phyloP scores from a whole-genome alignment of 345 rosid species.

The Mallotus nudiflorus region DNA sequence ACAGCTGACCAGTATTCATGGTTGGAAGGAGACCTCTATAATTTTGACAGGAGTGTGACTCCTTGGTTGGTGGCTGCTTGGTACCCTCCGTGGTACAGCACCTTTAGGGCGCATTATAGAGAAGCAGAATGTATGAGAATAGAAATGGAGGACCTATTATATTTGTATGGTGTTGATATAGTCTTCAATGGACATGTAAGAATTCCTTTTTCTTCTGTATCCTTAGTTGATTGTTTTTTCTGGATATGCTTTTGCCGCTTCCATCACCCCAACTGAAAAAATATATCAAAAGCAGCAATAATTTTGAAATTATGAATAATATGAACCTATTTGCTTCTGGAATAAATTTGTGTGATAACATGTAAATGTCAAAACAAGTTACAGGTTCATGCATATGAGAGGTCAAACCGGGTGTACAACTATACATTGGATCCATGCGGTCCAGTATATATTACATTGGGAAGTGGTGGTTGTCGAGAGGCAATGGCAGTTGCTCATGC shows the following conservation, averaged over 20 bases:
- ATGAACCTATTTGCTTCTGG: not conserved
- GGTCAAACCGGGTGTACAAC: constrained; percentile 84
- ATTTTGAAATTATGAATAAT: not conserved
- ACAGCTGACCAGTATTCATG: constrained; percentile 81
- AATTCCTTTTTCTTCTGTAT: not conserved
- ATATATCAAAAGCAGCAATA: not conserved
- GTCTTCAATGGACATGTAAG: constrained; percentile 82
- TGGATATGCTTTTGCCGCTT: too few relatives aligned
- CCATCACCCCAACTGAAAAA: not conserved
- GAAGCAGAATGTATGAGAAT: constrained; percentile 90
- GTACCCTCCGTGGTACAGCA: constrained; percentile 87
- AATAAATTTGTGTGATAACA: not conserved
- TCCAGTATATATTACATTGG: constrained; percentile 65
- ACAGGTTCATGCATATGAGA: constrained; percentile 93
- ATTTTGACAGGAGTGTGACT: constrained; percentile 61
- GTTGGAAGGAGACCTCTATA: constrained; percentile 69
- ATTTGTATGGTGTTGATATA: constrained; percentile 58
- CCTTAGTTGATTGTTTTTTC: too few relatives aligned
- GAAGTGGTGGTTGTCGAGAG: constrained; percentile 75
- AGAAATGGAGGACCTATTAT: constrained; percentile 75
- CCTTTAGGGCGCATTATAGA: constrained; percentile 70
- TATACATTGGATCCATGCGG: constrained; percentile 79
- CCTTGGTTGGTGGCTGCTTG: constrained; percentile 89
- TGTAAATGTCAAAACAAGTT: constrained; percentile 4
- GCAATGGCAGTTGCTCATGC: constrained; percentile 59